Base-by-base conservation (phyloP, 768 basidiomycete genomes). In the Termitomyces sp. region DNA sequence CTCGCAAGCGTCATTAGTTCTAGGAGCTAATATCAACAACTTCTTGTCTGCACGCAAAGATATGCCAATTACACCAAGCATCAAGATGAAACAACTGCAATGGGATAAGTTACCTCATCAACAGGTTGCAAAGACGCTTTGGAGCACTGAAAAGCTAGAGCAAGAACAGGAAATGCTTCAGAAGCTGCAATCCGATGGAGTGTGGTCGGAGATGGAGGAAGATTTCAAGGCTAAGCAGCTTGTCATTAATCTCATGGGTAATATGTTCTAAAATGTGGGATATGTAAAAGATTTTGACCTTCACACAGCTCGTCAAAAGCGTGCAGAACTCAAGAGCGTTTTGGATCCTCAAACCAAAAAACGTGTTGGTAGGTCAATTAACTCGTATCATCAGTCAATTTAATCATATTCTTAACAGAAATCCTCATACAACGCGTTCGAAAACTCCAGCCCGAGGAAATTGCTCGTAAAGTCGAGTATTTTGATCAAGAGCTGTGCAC, bases 31-130 rank as follows among this genome's bases (percentile, higher is more conserved):
- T 61, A 67, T 88, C 47, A 79, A 76, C 61, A 76, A 77, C 31
- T 70, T 87, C 61, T 68, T 86, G 20, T 78, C 79, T 48, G 77
- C 79, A 46, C 88, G 93, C 49, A 98, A 98, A 71, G 92, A 93
- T 66, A 83, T 97, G 67, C 79, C 85, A 3, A 80, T 94, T 43
- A 87, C 90, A 32, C 91, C 95, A 2, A 86, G 81, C 59, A 90
- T 85, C 36, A 94, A 94, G 79, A 94, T 98, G 90, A 98, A 98
- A 69, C 94, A 98, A 69, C 76, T 99, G 55, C 95, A 98, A 68
- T 99, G 96, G 96, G 95, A 98, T 69, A 98, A 98, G 67, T 79
- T 99, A n/a, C 86, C 91, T 24, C 93, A 93, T 57, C 87, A 90
- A 62, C 87, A 91, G 64, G 86, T 93, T 34, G 77, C 77, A 1